Evolutionary conservation across 257 asterid species (phyloP).

Genomic region (Orobanche coerulescens): DNA sequence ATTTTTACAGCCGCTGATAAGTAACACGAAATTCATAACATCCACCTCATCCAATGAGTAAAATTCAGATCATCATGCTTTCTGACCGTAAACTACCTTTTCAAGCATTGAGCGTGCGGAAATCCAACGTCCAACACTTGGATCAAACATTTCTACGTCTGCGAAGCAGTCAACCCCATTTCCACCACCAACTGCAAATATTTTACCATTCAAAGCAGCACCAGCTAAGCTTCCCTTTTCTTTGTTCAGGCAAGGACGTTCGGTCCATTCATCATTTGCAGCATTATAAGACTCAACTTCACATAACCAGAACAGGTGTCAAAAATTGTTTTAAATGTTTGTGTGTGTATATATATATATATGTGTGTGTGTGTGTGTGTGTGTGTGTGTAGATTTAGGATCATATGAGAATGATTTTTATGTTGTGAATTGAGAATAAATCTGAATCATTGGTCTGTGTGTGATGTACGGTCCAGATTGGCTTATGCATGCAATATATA

Average conservation of each 20-base stretch:
- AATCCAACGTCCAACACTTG: constrained; percentile 68
- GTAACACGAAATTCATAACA: background rate
- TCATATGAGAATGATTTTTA: too few relatives aligned
- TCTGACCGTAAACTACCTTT: constrained; percentile 38
- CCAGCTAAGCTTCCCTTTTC: constrained; percentile 70
- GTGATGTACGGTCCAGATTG: too few relatives aligned
- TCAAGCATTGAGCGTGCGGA: constrained; percentile 65
- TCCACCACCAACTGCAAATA: constrained; percentile 86
- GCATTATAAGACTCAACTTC: constrained; percentile 83
- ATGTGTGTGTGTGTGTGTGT: too few relatives aligned
- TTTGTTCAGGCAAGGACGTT: constrained; percentile 44
- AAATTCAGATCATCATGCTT: background rate
- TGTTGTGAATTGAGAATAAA: too few relatives aligned
- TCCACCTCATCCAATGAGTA: background rate
- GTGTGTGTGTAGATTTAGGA: too few relatives aligned
- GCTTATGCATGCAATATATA: too few relatives aligned
- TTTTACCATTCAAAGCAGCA: constrained; percentile 54
- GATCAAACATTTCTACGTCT: constrained; percentile 72
- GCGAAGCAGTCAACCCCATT: constrained; percentile 56
- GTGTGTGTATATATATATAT: too few relatives aligned
- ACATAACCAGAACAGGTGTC: constrained; percentile 14
- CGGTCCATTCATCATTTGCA: constrained; percentile 50
- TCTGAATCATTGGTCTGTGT: too few relatives aligned
- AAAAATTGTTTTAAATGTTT: too few relatives aligned
- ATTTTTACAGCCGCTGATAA: background rate